phyloP scores from a whole-genome alignment of 108 stramenopile species.

The Thalassiosira profunda region DNA sequence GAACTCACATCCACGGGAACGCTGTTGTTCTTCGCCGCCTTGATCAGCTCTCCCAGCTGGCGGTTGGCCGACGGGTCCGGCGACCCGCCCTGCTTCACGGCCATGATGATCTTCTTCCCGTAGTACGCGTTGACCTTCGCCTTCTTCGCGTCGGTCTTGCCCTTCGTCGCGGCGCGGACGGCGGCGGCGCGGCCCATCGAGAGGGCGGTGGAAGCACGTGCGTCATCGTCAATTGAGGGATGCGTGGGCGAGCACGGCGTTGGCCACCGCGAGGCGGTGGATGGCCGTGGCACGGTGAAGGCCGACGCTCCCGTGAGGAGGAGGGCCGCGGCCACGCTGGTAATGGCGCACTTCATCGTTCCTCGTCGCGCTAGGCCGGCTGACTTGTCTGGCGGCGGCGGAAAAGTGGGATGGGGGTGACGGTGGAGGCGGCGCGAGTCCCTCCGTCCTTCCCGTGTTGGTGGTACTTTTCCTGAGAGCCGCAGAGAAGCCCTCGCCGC shows the following conservation, averaged over 20 bases:
- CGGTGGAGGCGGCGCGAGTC: no score
- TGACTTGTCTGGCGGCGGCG: background rate
- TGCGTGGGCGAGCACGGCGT: no score
- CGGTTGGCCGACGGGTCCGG: conserved; percentile 82
- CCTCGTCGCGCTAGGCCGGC: background rate
- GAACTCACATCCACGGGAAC: conserved; percentile 82
- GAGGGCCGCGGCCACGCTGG: conserved; percentile 33
- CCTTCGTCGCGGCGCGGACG: conserved; percentile 87
- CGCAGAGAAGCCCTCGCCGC: no score
- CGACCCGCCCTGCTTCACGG: conserved; percentile 88
- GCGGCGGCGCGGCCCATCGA: conserved; percentile 94
- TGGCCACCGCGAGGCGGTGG: background rate
- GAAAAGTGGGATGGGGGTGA: background rate
- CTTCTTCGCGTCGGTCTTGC: conserved; percentile 89
- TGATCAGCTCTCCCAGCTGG: conserved; percentile 74
- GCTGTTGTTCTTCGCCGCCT: conserved; percentile 81
- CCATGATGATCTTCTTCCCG: conserved; percentile 94
- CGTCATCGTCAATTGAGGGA: no score
- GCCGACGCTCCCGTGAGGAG: conserved; percentile 50
- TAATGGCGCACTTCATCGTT: conserved; percentile 22
- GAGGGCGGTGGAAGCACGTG: conserved; percentile 44
- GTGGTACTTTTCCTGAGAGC: no score
- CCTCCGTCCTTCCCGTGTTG: no score
- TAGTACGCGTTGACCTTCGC: conserved; percentile 85
- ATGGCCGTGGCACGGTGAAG: conserved; percentile 51